These are phyloP conservation scores for Fusarium hostae DNA, from an alignment of 2,329 filamentous ascomycete genomes.

Conservation along the genomic window DNA sequence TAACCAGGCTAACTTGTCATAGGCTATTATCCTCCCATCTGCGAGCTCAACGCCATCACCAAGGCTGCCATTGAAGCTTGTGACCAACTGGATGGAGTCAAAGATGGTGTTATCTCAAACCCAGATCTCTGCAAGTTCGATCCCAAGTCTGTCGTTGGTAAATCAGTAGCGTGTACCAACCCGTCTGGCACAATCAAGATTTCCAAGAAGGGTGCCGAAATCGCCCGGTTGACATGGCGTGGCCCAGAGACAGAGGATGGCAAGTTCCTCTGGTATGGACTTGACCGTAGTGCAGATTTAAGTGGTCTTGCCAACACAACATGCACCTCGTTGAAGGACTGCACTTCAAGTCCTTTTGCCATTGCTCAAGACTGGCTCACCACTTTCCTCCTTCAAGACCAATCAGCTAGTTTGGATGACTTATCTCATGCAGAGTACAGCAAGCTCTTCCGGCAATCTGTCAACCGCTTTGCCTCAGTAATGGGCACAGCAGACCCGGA, in stretches of 20 bases:
- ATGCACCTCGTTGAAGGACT: neutral
- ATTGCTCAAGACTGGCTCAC: slow-evolving; percentile 13
- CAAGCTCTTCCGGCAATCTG: slow-evolving; percentile 14
- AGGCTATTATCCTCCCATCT: slow-evolving; percentile 46
- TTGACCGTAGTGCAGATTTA: slow-evolving; percentile 1
- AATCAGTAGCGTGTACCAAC: slow-evolving; percentile 14
- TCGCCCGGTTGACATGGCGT: slow-evolving; percentile 12
- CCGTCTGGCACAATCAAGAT: neutral
- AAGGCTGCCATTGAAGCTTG: slow-evolving; percentile 50
- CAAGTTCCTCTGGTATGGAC: slow-evolving; percentile 28
- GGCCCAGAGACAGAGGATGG: slow-evolving; percentile 12
- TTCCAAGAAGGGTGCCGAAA: slow-evolving; percentile 6
- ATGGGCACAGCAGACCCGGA: slow-evolving; percentile 30
- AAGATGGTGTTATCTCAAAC: slow-evolving; percentile 39
- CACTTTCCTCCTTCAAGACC: slow-evolving; percentile 8
- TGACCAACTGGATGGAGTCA: slow-evolving; percentile 39
- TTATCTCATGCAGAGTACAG: neutral
- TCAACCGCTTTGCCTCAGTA: slow-evolving; percentile 27
- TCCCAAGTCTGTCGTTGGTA: slow-evolving; percentile 31
- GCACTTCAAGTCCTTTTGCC: slow-evolving; percentile 7
- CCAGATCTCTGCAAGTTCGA: slow-evolving; percentile 37
- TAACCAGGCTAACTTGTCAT: rapidly evolving
- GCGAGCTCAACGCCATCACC: slow-evolving; percentile 50
- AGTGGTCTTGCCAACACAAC: slow-evolving; percentile 14
- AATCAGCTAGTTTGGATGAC: neutral